These are phyloP conservation scores for Cnidoscolus chayamansa DNA, from an alignment of 441 rosid species.

Conservation along the genomic window DNA sequence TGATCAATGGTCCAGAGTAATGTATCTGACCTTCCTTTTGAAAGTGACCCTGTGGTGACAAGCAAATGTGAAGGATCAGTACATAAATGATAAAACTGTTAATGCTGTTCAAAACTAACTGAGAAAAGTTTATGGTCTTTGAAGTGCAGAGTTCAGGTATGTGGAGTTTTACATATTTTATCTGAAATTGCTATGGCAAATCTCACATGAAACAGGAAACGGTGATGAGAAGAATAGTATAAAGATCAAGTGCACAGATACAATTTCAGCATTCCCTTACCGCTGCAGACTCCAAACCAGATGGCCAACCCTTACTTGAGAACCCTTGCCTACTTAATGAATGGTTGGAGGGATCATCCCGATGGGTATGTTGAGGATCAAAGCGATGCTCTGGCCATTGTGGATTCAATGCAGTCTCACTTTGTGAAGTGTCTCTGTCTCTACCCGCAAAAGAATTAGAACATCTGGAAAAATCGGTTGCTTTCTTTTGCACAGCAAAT, in stretches of 20 bases:
- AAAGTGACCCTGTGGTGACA: slow-evolving; percentile 39
- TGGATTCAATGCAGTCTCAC: slow-evolving; percentile 25
- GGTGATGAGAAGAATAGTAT: background rate
- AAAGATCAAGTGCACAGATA: background rate
- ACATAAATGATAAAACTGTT: background rate
- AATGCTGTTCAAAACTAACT: no score
- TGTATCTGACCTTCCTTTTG: slow-evolving; percentile 50
- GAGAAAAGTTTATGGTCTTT: no score
- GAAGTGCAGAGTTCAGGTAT: no score
- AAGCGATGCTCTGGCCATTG: slow-evolving; percentile 46
- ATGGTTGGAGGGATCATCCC: slow-evolving; percentile 46
- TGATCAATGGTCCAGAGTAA: slow-evolving; percentile 73
- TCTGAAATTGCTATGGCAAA: no score
- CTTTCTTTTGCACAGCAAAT: slow-evolving; percentile 37
- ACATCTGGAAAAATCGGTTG: slow-evolving; percentile 53
- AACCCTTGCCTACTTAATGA: slow-evolving; percentile 41
- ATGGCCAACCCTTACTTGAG: slow-evolving; percentile 33
- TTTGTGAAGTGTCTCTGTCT: slow-evolving; percentile 21
- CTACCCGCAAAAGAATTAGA: slow-evolving; percentile 68
- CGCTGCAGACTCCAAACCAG: slow-evolving; percentile 37
- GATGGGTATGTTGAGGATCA: slow-evolving; percentile 32
- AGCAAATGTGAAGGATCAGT: slow-evolving; percentile 12
- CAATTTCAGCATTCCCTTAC: slow-evolving; percentile 31
- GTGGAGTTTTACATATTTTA: no score
- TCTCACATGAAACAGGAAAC: background rate